These are phyloP conservation scores for Stenocarpella maydis DNA, from an alignment of 2,329 filamentous ascomycete species.

Conservation along the genomic window DNA sequence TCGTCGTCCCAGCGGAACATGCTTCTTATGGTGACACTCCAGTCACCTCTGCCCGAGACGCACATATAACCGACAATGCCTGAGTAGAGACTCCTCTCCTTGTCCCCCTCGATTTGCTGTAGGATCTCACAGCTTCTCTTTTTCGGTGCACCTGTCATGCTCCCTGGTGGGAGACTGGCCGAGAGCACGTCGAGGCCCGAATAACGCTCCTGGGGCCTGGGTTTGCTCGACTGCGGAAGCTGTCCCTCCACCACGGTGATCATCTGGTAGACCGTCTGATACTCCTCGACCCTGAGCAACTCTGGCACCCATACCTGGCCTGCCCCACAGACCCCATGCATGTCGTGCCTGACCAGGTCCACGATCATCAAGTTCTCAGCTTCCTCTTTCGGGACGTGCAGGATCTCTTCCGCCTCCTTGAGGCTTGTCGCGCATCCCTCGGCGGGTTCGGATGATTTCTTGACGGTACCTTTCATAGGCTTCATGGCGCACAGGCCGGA, in stretches of 20 bases:
- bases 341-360: slow-evolving; percentile 91
- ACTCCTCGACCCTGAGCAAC: slow-evolving; percentile 88
- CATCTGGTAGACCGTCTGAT: slow-evolving; percentile 90
- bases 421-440: slow-evolving; percentile 56
- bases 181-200: slow-evolving; percentile 80
- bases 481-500: slow-evolving; percentile 77
- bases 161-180: slow-evolving; percentile 83
- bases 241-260: slow-evolving; percentile 84
- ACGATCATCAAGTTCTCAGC: slow-evolving; percentile 99
- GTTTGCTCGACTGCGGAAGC: slow-evolving; percentile 48
- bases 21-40: slow-evolving; percentile 89
- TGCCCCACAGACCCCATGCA: slow-evolving; percentile 83
- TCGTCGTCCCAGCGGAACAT: slow-evolving; percentile 78
- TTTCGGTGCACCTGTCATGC: slow-evolving; percentile 97
- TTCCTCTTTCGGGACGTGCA: slow-evolving; percentile 86
- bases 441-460: slow-evolving; percentile 69
- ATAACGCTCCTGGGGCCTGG: slow-evolving; percentile 43
- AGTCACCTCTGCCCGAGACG: slow-evolving; percentile 84
- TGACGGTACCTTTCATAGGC: slow-evolving; percentile 97
- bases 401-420: slow-evolving; percentile 74
- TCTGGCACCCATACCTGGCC: slow-evolving; percentile 78
- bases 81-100: slow-evolving; percentile 80
- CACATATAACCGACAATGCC: slow-evolving; percentile 92
- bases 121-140: slow-evolving; percentile 90
- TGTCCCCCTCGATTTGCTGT: slow-evolving; percentile 68